Evolutionary conservation across 495 filamentous ascomycete species (phyloP).

Genomic region (Penicillium argentinense): DNA sequence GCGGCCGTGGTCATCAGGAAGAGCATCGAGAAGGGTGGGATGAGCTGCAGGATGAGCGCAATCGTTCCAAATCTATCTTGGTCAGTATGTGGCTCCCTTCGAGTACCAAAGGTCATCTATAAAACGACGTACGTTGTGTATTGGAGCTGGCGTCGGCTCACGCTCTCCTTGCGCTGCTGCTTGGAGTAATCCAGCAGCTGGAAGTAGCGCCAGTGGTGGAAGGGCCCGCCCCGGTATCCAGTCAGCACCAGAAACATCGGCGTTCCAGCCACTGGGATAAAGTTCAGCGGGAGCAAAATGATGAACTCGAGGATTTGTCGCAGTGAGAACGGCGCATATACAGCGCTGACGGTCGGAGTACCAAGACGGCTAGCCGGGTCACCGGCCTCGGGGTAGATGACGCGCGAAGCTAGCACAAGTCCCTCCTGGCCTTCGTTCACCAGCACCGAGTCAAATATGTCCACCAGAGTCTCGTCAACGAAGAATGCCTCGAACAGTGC

Average conservation of each 20-base stretch:
- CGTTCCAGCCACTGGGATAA: constrained; percentile 62
- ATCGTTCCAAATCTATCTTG: constrained; percentile 57
- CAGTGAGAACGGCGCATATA: constrained; percentile 67
- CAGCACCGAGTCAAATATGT: constrained; percentile 65
- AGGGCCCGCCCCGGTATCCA: constrained; percentile 63
- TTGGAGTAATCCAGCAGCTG: constrained; percentile 57
- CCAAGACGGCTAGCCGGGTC: constrained; percentile 58
- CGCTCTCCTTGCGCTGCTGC: constrained; percentile 55
- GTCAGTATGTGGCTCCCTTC: constrained; percentile 1
- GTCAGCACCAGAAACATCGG: constrained; percentile 64
- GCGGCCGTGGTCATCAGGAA: constrained; percentile 66
- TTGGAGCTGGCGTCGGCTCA: constrained; percentile 51
- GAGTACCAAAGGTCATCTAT: background rate
- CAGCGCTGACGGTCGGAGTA: constrained; percentile 54
- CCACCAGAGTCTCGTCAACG: constrained; percentile 66
- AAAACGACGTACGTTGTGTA: constrained; percentile 59
- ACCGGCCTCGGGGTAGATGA: constrained; percentile 52
- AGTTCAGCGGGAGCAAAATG: constrained; percentile 65
- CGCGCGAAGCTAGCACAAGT: constrained; percentile 53
- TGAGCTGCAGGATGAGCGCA: constrained; percentile 59
- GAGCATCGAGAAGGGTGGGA: constrained; percentile 64
- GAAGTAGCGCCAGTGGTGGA: constrained; percentile 69
- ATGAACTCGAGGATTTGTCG: constrained; percentile 77
- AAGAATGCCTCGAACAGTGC: constrained; percentile 67
- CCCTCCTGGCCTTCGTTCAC: constrained; percentile 59